A percentile compares a stretch with the other conserved stretches of the same genome.
Evolutionary conservation across 176 grass and related monocot genomes (phyloP).

Genomic region (Carex pumila): DNA sequence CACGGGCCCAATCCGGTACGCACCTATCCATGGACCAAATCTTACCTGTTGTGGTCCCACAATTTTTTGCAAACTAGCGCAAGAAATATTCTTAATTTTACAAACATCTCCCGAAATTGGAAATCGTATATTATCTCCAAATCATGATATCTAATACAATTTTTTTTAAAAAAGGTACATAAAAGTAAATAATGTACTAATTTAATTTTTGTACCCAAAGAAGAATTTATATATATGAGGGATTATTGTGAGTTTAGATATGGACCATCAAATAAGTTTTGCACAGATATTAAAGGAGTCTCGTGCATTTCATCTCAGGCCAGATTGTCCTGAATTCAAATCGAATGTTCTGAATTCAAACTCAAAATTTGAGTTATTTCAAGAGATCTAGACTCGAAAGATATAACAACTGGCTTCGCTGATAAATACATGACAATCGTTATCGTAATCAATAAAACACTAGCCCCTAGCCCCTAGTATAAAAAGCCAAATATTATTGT

Average conservation of each 20-base stretch:
- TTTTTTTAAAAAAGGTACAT: neutral
- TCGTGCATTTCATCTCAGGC: too few relatives aligned
- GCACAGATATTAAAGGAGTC: too few relatives aligned
- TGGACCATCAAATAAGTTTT: too few relatives aligned
- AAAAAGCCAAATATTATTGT: neutral
- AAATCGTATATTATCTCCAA: neutral
- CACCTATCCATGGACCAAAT: constrained; percentile 1
- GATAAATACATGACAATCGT: neutral
- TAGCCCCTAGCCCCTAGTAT: too few relatives aligned
- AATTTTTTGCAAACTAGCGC: neutral
- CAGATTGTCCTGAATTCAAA: too few relatives aligned
- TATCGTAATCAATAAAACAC: neutral
- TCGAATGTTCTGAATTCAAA: too few relatives aligned
- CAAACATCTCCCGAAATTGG: neutral
- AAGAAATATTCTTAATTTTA: neutral
- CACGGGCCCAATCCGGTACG: constrained; percentile 10
- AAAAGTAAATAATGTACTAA: neutral
- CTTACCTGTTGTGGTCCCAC: neutral
- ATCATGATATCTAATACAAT: neutral
- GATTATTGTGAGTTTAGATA: too few relatives aligned
- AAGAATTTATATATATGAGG: too few relatives aligned
- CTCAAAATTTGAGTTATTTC: too few relatives aligned
- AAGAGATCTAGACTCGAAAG: too few relatives aligned
- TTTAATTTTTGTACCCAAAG: neutral
- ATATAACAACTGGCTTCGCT: neutral